These are phyloP conservation scores for Microcyclospora pomicola DNA, from an alignment of 2,329 filamentous ascomycete species.

Conservation along the genomic window DNA sequence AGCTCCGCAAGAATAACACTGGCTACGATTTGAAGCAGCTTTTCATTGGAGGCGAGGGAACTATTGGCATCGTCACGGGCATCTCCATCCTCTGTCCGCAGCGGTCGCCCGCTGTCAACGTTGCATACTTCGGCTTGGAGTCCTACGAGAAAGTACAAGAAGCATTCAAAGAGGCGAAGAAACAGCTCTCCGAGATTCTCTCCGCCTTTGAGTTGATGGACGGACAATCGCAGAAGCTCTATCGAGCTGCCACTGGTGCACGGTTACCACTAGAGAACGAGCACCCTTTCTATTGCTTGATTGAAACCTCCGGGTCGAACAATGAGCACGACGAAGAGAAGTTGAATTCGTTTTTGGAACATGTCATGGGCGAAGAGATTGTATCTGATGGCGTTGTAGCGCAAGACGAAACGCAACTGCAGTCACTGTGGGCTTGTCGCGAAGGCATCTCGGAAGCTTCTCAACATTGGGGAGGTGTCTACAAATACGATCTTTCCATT, in stretches of 20 bases:
- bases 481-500: conserved; percentile 98
- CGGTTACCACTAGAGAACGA: conserved; percentile 69
- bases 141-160: conserved; percentile 79
- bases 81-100: conserved; percentile 83
- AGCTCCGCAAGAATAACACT: conserved; percentile 93
- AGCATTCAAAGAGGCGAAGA: conserved; percentile 80
- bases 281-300: conserved; percentile 87
- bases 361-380: conserved; percentile 78
- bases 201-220: conserved; percentile 99
- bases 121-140: conserved; percentile 83
- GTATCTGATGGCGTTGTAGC: conserved; percentile 83
- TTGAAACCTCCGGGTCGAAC: conserved; percentile 94
- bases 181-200: conserved; percentile 81
- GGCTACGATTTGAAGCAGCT: conserved; percentile 95
- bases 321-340: conserved; percentile 85
- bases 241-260: conserved; percentile 59
- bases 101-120: conserved; percentile 75
- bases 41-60: conserved; percentile 91
- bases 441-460: conserved; percentile 85
- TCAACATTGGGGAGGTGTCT: conserved; percentile 83
- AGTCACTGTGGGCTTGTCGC: conserved; percentile 77
- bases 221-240: conserved; percentile 62
- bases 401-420: conserved; percentile 81
- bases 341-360: conserved; percentile 76
- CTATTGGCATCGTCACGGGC: conserved; percentile 84